A percentile compares a stretch with the other conserved stretches of the same genome.
Evolutionary conservation across 176 grass and related monocot species (phyloP).

Genomic region (Oryza longistaminata): DNA sequence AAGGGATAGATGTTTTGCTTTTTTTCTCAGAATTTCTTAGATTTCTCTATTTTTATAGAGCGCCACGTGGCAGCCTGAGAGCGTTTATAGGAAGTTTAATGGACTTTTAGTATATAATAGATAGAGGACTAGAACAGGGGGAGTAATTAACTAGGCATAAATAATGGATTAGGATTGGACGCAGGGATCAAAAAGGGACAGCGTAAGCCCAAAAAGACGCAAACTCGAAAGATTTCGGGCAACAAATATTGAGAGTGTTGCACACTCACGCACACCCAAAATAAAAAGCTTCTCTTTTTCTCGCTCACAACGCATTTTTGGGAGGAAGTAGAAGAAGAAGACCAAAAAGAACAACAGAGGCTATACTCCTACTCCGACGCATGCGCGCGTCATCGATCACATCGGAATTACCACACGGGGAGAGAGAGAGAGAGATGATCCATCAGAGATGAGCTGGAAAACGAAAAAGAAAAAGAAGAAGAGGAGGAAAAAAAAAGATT

Average conservation of each 20-base stretch:
- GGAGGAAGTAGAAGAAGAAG: neutral
- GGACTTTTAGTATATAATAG: too few relatives aligned
- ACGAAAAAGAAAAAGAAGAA: neutral
- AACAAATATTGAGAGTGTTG: neutral
- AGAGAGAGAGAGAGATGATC: neutral
- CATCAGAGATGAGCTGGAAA: neutral
- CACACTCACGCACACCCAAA: neutral
- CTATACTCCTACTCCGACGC: too few relatives aligned
- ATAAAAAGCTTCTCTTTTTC: neutral
- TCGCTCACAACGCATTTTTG: slow-evolving; percentile 12
- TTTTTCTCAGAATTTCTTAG: too few relatives aligned
- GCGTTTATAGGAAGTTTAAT: too few relatives aligned
- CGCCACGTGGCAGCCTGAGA: too few relatives aligned
- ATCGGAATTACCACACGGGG: neutral
- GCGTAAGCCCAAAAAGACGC: slow-evolving; percentile 56
- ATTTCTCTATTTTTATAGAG: too few relatives aligned
- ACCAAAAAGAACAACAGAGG: neutral
- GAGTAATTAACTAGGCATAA: neutral
- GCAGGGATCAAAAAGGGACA: slow-evolving; percentile 45
- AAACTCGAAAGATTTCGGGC: neutral
- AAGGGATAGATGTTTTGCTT: too few relatives aligned
- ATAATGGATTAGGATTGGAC: slow-evolving; percentile 6
- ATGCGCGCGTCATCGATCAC: neutral
- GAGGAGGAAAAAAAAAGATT: neutral
- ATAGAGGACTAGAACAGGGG: fast-evolving